phyloP scores from a whole-genome alignment of 768 basidiomycete species.

The Amanita brunnescens region DNA sequence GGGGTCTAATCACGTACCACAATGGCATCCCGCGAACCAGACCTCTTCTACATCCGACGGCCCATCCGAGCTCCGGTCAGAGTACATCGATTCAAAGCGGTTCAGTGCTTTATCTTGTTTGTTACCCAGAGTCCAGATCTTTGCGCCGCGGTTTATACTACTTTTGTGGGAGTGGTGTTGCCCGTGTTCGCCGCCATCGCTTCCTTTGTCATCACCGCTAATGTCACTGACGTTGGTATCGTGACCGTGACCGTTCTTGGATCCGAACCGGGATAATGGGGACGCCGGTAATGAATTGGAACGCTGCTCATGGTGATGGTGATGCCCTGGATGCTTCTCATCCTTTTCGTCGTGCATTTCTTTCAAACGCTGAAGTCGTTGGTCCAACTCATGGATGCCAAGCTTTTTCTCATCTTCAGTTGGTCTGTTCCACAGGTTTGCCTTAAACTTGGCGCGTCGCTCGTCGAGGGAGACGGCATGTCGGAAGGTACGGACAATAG shows the following conservation, averaged over 20 bases:
- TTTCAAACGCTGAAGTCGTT: background rate
- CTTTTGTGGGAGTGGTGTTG: background rate
- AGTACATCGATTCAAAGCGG: slow-evolving; percentile 24
- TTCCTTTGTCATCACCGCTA: background rate
- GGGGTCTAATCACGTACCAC: slow-evolving; percentile 21
- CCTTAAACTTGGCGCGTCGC: slow-evolving; percentile 49
- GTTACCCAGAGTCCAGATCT: slow-evolving; percentile 13
- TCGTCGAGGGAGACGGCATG: slow-evolving; percentile 64
- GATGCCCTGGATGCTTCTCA: background rate
- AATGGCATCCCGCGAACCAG: too few relatives aligned
- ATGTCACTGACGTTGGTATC: background rate
- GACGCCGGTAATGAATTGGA: background rate
- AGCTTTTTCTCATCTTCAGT: slow-evolving; percentile 19
- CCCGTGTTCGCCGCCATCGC: background rate
- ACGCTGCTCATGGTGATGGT: background rate
- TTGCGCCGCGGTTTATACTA: background rate
- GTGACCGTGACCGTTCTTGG: background rate
- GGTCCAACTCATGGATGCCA: slow-evolving; percentile 6
- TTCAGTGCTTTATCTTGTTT: slow-evolving; percentile 19
- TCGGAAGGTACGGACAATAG: slow-evolving; percentile 48
- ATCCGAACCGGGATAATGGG: background rate
- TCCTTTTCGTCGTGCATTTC: background rate
- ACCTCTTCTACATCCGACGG: slow-evolving; percentile 53
- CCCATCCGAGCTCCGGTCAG: slow-evolving; percentile 6
- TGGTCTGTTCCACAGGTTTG: slow-evolving; percentile 39